Percentiles rank a stretch among this genome's conserved stretches.
Conservation (phyloP, 768 basidiomycete genomes). For the Xerocomus spinulosus region DNA sequence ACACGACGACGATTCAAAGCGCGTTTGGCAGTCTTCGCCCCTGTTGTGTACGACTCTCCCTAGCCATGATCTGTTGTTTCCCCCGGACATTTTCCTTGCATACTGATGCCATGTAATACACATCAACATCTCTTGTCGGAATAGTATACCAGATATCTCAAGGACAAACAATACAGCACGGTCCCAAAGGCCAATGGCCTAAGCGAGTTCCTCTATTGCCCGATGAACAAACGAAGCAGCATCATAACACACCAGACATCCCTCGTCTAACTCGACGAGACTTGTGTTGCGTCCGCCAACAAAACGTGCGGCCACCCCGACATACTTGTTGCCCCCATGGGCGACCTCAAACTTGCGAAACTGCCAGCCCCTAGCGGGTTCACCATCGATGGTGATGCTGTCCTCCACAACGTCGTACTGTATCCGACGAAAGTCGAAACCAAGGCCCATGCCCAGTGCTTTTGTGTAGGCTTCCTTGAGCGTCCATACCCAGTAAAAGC, state of each 20-base stretch:
- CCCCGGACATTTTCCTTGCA: slow-evolving; percentile 27
- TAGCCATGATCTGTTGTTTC: slow-evolving; percentile 30
- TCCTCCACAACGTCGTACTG: slow-evolving; percentile 58
- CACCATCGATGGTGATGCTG: slow-evolving; percentile 55
- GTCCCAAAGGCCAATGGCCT: no score
- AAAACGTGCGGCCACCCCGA: slow-evolving; percentile 63
- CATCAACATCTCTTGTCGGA: not conserved
- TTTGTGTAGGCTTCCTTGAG: slow-evolving; percentile 91
- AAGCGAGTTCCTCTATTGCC: slow-evolving; percentile 40
- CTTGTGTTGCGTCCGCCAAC: slow-evolving; percentile 39
- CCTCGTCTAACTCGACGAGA: slow-evolving; percentile 32
- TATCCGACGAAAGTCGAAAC: slow-evolving; percentile 76
- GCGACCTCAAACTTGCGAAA: slow-evolving; percentile 58
- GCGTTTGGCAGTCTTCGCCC: slow-evolving; percentile 52
- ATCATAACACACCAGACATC: slow-evolving; percentile 42
- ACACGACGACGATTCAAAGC: slow-evolving; percentile 39
- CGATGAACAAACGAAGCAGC: slow-evolving; percentile 47
- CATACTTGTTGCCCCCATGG: slow-evolving; percentile 50
- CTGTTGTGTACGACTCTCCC: slow-evolving; percentile 31
- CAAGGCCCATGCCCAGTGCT: slow-evolving; percentile 76
- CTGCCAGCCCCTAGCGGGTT: slow-evolving; percentile 55
- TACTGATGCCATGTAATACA: slow-evolving; percentile 23
- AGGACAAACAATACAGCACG: not conserved
- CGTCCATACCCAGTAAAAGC: slow-evolving; percentile 85
- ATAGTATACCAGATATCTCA: slow-evolving; percentile 2